Evolutionary conservation across 2,329 filamentous ascomycete species (phyloP).

Genomic region (Colletotrichum chlorophyti): DNA sequence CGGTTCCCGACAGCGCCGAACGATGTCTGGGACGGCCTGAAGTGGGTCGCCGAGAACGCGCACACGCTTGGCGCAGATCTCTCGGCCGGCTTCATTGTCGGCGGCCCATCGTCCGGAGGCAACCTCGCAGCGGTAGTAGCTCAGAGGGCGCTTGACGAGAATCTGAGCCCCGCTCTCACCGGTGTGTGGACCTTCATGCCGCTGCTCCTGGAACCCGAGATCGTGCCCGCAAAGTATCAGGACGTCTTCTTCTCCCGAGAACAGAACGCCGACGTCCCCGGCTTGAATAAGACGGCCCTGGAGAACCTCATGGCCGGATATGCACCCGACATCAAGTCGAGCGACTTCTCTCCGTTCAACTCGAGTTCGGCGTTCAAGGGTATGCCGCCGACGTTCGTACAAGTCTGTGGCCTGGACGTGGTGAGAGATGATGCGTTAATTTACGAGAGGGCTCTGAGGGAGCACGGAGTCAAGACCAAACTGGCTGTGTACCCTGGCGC

Average conservation of each 20-base stretch:
- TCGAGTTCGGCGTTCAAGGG: slow-evolving; percentile 36
- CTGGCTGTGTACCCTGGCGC: neutral
- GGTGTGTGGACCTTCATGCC: slow-evolving; percentile 18
- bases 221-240: slow-evolving; percentile 43
- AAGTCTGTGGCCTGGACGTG: slow-evolving; percentile 57
- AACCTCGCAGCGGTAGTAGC: slow-evolving; percentile 32
- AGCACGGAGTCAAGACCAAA: slow-evolving; percentile 49
- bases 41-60: slow-evolving; percentile 15
- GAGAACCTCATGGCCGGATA: slow-evolving; percentile 37
- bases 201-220: neutral
- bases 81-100: slow-evolving; percentile 28
- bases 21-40: slow-evolving; percentile 46
- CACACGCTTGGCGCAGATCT: slow-evolving; percentile 20
- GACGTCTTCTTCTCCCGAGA: slow-evolving; percentile 43
- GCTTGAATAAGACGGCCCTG: slow-evolving; percentile 37
- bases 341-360: slow-evolving; percentile 40
- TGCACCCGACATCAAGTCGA: slow-evolving; percentile 35
- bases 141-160: neutral
- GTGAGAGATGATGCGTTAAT: slow-evolving; percentile 59
- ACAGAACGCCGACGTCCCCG: slow-evolving; percentile 47
- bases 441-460: slow-evolving; percentile 54
- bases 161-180: neutral
- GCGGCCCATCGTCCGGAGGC: slow-evolving; percentile 37
- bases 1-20: slow-evolving; percentile 49
- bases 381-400: slow-evolving; percentile 54